Evolutionary conservation across 1,139 yeast genomes (phyloP), one percentile per base, ranked within the genome.

Genomic region (Yamadazyma buinensis): DNA sequence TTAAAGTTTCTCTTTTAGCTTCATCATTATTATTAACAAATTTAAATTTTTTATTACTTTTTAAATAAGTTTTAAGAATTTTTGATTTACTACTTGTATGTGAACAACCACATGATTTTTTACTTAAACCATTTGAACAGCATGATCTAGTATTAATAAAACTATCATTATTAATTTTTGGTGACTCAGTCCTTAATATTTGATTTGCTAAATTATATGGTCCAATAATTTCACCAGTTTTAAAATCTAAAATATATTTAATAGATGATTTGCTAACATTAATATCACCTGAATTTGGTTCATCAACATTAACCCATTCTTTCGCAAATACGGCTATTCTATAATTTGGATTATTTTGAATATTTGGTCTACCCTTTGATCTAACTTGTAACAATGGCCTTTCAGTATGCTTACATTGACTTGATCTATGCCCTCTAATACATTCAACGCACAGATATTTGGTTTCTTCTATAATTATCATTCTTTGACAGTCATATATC

Each of bases 381-480:
- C 96, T 69, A n/a, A 90, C 96, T 48, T 86, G 87, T 15, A 87
- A 78, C 26, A 90, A 64, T 23, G 94, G 88, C 32, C 96, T 68
- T 33, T 75, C 69, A 30, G 84, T 77, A 57, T 92, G 98, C 39
- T 77, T 77, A 56, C 98, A 92, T 37, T 82, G 77, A 3, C 94
- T 80, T 4, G 96, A 84, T 29, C 98, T 63, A 55, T 92, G 98
- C 15, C 97, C 97, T 29, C 97, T 68, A 26, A 92, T 87, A 54
- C 98, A 92, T 50, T 81, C 83, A 40, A 80, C 75, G 56, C 96
- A 92, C n/a, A 96, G 88, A 55, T 85, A 85, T 52, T 92, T 86
- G 48, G 76, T 83, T 27, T 85, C 86, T 44, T 85, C 87, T 48
- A 84, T 86, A 32, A 87, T 65, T 38, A 92, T 87, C 97, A 92